Evolutionary conservation across 805 yeast genomes (phyloP).

Genomic region (Metschnikowia baotianmanensis): DNA sequence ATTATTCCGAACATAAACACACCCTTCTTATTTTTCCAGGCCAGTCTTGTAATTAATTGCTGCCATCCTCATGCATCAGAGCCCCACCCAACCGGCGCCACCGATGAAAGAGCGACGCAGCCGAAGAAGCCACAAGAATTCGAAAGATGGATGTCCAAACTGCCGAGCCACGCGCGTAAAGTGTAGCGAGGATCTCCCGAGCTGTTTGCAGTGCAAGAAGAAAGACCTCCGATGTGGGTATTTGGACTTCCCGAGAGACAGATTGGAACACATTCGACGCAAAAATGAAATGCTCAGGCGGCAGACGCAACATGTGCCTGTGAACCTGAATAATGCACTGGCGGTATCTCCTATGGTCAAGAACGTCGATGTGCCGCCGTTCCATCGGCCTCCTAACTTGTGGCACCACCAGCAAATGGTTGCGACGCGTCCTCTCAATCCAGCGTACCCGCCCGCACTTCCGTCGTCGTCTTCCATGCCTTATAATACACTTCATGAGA

Average conservation of each 20-base stretch:
- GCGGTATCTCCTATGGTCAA: background rate
- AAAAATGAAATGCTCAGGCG: constrained; percentile 28
- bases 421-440: background rate
- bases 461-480: background rate
- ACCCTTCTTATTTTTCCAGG: too few species aligned
- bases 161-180: constrained; percentile 43
- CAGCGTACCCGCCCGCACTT: background rate
- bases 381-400: background rate
- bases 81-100: background rate
- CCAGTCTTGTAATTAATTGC: too few species aligned
- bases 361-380: background rate
- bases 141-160: constrained; percentile 40
- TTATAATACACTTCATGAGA: background rate
- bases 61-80: constrained; percentile 1
- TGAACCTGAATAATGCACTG: background rate
- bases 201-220: constrained; percentile 38
- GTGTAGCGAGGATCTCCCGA: constrained; percentile 43
- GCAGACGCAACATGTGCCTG: constrained; percentile 3
- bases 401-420: constrained; percentile 1
- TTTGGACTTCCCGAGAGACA: constrained; percentile 39
- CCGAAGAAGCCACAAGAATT: constrained; percentile 28
- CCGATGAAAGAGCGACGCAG: constrained; percentile 19
- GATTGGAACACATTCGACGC: constrained; percentile 30
- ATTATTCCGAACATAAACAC: background rate
- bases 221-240: constrained; percentile 42